Evolutionary conservation across 2,329 filamentous ascomycete genomes (phyloP), one percentile per base, ranked within the genome.

Genomic region (Purpureocillium lavendulum): DNA sequence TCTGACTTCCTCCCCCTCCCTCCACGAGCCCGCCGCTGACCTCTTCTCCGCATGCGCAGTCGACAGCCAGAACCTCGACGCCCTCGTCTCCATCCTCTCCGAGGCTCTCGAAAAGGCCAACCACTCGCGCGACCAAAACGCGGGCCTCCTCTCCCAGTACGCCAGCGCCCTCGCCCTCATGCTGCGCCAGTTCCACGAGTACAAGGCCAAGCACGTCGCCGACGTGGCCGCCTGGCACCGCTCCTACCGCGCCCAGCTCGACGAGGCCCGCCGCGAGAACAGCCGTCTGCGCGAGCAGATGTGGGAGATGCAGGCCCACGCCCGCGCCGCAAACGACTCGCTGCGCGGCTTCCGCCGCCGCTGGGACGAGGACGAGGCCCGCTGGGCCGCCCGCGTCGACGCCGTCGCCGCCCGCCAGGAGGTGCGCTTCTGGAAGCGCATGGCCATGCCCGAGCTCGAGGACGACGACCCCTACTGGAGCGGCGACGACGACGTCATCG

Each of bases 161-260:
- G 76, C 76, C 35, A 65, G 66, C 41, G 71, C 71, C 21, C 64
- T 82, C 42, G 66, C 69, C 33, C 61, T 68, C 34, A 75, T 82
- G 61, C 69, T 81, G 26, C 71, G 73, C 49, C 77, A 81, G 51
- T 75, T 81, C 53, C 78, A 82, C 63, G 70, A 75, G 29, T 82
- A 80, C 67, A 82, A 82, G 55, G 67, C 72, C 41, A 73, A 73
- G 46, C 76, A 81, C 52, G 70, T 81, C 34, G 62, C 65, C 36
- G 79, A 82, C 52, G 74, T 80, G 14, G 66, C 73, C 6, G 60
- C 74, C 16, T 83, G 79, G 79, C 79, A 83, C 62, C 74, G 71
- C 40, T 79, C 73, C 42, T 83, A 83, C 64, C 74, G 79, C 7
- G 61, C 69, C 18, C 79, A 82, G 60, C 70, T 83, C 30, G 76